phyloP scores from a whole-genome alignment of 176 grass and related monocot species.

The Carex kokanica region DNA sequence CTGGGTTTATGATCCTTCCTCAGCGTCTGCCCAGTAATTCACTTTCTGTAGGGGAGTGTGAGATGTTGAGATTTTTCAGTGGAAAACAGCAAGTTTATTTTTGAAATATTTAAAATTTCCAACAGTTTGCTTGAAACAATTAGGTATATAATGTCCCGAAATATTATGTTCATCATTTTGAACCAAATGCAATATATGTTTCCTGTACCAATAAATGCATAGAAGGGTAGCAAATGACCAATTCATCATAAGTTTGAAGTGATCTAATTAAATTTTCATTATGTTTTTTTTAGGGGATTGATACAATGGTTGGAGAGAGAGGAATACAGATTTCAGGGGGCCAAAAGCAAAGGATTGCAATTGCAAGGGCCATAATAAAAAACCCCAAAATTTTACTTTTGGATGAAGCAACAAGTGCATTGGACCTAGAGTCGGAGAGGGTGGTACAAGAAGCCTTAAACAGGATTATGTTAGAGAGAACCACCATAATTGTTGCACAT shows the following conservation, averaged over 20 bases:
- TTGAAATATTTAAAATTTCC: not conserved
- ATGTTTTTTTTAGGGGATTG: constrained; percentile 47
- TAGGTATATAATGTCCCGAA: not conserved
- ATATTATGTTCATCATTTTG: not conserved
- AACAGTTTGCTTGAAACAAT: not conserved
- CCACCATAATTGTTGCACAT: constrained; percentile 87
- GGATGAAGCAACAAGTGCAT: constrained; percentile 88
- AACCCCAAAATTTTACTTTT: constrained; percentile 77
- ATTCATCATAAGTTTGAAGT: not conserved
- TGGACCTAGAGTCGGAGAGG: constrained; percentile 82
- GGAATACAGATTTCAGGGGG: constrained; percentile 83
- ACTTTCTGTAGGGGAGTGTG: not conserved
- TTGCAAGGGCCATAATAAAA: constrained; percentile 82
- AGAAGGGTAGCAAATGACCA: not conserved
- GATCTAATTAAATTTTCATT: not conserved
- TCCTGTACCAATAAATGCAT: not conserved
- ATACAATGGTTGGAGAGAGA: constrained; percentile 80
- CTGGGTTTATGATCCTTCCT: not conserved
- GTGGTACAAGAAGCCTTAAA: constrained; percentile 79
- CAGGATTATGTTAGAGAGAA: constrained; percentile 68
- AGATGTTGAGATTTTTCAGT: not conserved
- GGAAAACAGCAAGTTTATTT: not conserved
- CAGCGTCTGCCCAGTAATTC: not conserved
- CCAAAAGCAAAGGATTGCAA: constrained; percentile 93
- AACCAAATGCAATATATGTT: not conserved